Conservation (phyloP, 331 rosid species). For the Quercus tomentella region DNA sequence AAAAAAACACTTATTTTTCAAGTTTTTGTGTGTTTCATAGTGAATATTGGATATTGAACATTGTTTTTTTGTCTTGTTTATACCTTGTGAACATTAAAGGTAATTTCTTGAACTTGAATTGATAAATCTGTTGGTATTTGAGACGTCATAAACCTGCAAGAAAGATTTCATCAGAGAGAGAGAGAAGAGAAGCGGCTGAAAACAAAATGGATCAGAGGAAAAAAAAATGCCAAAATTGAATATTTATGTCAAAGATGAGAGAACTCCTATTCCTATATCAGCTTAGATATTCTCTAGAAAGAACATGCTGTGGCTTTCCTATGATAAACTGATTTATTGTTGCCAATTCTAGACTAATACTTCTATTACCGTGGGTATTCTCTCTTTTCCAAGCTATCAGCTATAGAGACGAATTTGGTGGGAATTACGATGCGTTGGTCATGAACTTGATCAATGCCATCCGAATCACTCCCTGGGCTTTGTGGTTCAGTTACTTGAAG, state of each 20-base stretch:
- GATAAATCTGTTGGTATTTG: constrained; percentile 72
- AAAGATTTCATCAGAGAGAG: constrained; percentile 11
- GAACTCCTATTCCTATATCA: background rate
- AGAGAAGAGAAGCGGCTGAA: constrained; percentile 9
- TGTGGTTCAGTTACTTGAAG: constrained; percentile 31
- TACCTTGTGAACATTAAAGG: constrained; percentile 88
- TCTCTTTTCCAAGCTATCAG: constrained; percentile 44
- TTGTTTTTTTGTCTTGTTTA: background rate
- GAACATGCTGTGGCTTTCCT: background rate
- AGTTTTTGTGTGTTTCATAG: background rate
- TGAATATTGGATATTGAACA: background rate
- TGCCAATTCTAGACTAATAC: background rate
- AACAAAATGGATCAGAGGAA: background rate
- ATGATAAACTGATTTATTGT: background rate
- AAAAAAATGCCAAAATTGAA: background rate
- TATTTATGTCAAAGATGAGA: background rate
- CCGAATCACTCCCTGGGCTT: constrained; percentile 30
- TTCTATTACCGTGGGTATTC: constrained; percentile 60
- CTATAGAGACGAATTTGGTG: constrained; percentile 37
- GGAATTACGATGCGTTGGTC: constrained; percentile 64
- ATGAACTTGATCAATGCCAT: constrained; percentile 37
- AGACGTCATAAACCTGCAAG: constrained; percentile 77
- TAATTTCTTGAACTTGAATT: constrained; percentile 62
- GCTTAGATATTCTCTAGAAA: background rate
- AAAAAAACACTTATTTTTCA: background rate